Evolutionary conservation across 2,329 filamentous ascomycete species (phyloP), one percentile per base, ranked within the genome.

Genomic region (Alternaria triticina): DNA sequence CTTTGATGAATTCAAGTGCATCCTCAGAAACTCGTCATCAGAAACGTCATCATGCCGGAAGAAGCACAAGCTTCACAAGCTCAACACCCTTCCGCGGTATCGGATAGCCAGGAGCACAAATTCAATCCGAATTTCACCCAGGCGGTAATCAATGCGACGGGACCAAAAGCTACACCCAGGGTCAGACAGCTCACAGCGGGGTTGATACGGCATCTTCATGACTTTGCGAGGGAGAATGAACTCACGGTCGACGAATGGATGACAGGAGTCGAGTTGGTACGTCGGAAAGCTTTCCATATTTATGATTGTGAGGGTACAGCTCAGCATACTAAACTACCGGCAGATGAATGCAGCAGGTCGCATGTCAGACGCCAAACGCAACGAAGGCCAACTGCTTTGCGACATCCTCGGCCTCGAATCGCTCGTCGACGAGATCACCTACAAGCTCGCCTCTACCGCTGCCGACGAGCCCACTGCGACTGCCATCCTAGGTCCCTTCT

Each of bases 401-500:
- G 87, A 88, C 69, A 80, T 89, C 36, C 81, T 89, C 33, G 87
- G 87, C 20, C 78, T 89, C 30, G 87, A 89, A 74, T 85, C 85
- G 2, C 78, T 84, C 54, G 91, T 94, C 50, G 92, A 95, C 77
- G 91, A 95, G 77, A 95, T 96, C 74, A 92, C 91, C 59, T 91
- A 89, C 81, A 89, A 88, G 64, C 83, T 87, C 54, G 85, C 86
- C 28, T 85, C 86, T 54, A 84, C 86, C 43, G 83, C 83, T 1
- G 64, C 61, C 22, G 80, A 82, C 59, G 75, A 78, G 23, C 84
- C 89, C 11, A 96, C 92, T 6, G 87, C 91, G 3, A 91, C 91
- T 5, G 89, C 93, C 44, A 93, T 97, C 68, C 86, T 97, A 0
- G 93, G 93, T 0, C 93, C 93, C 1, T 97, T 97, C 82, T 96